Evolutionary conservation across 2,329 filamentous ascomycete species (phyloP), one percentile per base, ranked within the genome.

Genomic region (Arachnomyces sp.): DNA sequence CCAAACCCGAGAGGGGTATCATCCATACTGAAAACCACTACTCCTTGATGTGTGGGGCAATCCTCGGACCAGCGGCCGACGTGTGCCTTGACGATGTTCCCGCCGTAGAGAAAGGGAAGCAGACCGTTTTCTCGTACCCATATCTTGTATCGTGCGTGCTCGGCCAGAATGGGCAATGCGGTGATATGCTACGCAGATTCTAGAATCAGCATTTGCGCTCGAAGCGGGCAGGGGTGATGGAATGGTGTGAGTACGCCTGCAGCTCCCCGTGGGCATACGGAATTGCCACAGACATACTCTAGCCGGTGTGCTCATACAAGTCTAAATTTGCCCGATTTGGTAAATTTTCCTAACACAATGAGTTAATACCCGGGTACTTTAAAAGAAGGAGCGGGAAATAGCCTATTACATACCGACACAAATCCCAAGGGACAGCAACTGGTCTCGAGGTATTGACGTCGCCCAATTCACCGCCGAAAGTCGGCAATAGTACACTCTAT

Each of bases 41-140:
- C 82, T 31, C 92, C 92, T 54, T 88, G 82, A 65, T 96, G 89
- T 66, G 94, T 88, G 0, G 90, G 89, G 54, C 84, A 89, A 69
- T 96, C 90, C 56, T 95, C 88, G 31, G 80, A 85, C 81, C 85
- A 90, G 46, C 88, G 71, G 14, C 86, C 86, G 13, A 92, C 77
- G 61, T 88, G 84, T 25, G 82, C 84, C 63, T 86, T 86, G 52
- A 93, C 78, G 38, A 94, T 74, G 63, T 96, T 89, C 42, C 86
- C 86, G 39, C 92, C 92, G 66, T 96, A 98, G 34, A 98, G 69
- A 63, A 94, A 96, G 1, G 92, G 90, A 88, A 95, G 95, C 57
- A 93, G 89, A 51, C 92, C 92, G 66, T 96, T 96, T 44, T 82
- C 77, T 67, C 93, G 93, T 52, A 98, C 82, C 88, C 89, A 96